A percentile compares a stretch with the other conserved stretches of the same genome.
Evolutionary conservation across 2,329 filamentous ascomycete genomes (phyloP).

Genomic region (Talaromyces albobiverticillius): DNA sequence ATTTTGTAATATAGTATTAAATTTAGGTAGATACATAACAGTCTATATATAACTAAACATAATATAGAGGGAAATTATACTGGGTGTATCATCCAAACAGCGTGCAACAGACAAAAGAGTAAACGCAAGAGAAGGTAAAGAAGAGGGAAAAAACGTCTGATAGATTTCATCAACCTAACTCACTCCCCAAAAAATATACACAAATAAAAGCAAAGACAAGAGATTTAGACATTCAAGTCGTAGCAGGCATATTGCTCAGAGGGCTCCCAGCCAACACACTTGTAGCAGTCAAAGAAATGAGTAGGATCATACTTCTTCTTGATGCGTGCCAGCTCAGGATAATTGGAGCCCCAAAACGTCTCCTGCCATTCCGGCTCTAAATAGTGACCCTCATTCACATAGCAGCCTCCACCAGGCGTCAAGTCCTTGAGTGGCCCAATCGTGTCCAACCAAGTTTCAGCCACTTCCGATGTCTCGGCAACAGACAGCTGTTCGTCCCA

Average conservation of each 20-base stretch:
- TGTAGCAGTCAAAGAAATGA: conserved; percentile 16
- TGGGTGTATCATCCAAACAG: no score
- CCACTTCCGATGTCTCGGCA: background rate
- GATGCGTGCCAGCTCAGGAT: conserved; percentile 1
- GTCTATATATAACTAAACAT: no score
- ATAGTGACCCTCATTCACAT: conserved; percentile 14
- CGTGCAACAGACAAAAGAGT: no score
- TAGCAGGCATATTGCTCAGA: conserved; percentile 6
- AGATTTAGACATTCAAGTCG: no score
- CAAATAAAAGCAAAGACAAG: background rate
- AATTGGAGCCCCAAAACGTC: conserved; percentile 14
- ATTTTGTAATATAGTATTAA: no score
- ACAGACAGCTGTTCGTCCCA: conserved; percentile 4
- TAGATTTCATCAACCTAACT: no score
- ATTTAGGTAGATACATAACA: no score
- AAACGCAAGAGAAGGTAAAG: no score
- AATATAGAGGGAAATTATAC: no score
- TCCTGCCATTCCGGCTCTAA: conserved; percentile 11
- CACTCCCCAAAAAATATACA: background rate
- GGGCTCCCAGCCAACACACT: conserved; percentile 19
- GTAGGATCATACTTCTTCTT: conserved; percentile 15
- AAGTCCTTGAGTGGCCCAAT: conserved; percentile 20
- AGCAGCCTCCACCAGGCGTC: conserved; percentile 13
- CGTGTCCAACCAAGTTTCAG: conserved; percentile 4
- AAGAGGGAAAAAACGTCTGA: no score